These are phyloP conservation scores for Fusarium avenaceum DNA, from an alignment of 2,329 filamentous ascomycete species.

Conservation along the genomic window DNA sequence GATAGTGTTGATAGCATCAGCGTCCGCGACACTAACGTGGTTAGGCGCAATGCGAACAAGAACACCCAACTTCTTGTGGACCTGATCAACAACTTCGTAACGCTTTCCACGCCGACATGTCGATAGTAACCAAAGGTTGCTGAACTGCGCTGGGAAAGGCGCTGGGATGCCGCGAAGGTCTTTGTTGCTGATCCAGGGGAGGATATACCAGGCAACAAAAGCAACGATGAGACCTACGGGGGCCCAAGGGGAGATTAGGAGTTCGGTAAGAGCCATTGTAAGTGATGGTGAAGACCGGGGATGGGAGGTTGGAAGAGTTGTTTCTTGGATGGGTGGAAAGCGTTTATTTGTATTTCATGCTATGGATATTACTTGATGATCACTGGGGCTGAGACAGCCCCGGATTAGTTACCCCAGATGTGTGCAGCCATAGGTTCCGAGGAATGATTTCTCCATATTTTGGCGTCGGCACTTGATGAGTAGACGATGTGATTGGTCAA, in stretches of 20 bases:
- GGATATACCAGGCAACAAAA: constrained; percentile 36
- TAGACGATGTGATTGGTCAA: not conserved
- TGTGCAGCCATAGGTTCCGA: constrained; percentile 11
- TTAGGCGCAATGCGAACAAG: constrained; percentile 87
- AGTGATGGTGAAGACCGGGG: no score
- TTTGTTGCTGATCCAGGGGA: constrained; percentile 64
- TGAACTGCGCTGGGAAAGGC: constrained; percentile 74
- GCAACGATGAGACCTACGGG: constrained; percentile 22
- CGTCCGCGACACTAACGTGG: constrained; percentile 85
- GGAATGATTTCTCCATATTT: not conserved
- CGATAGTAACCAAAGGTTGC: constrained; percentile 83
- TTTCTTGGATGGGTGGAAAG: no score
- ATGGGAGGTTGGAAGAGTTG: not conserved
- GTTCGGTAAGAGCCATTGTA: constrained; percentile 40
- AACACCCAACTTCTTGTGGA: constrained; percentile 81
- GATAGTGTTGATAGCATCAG: constrained; percentile 78
- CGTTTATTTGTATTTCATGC: constrained; percentile 12
- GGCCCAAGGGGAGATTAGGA: constrained; percentile 41
- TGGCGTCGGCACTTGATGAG: constrained; percentile 9
- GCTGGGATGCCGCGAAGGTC: constrained; percentile 69
- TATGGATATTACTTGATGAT: not conserved
- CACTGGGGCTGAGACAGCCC: constrained; percentile 1
- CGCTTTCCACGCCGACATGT: constrained; percentile 75
- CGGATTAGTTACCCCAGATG: constrained; percentile 29
- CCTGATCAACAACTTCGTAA: constrained; percentile 73